Percentiles rank a stretch among this genome's conserved stretches.
phyloP scores from a whole-genome alignment of 441 rosid species.

The Bruguiera hainesii region DNA sequence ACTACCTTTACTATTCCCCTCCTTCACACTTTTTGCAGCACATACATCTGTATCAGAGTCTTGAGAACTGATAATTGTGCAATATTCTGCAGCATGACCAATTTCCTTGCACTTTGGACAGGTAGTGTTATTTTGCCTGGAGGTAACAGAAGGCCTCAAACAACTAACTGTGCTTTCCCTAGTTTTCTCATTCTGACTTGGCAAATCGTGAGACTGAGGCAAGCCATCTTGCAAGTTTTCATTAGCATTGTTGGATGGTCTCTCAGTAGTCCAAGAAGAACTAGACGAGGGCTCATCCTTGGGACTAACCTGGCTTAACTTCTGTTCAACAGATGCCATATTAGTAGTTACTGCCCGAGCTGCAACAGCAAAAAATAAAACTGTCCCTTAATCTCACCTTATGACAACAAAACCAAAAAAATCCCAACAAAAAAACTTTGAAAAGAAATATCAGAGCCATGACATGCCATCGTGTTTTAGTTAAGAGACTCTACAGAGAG shows the following conservation, averaged over 20 bases:
- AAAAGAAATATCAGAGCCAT: slow-evolving; percentile 3
- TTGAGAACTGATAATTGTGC: slow-evolving; percentile 34
- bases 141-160: slow-evolving; percentile 37
- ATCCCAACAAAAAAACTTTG: neutral
- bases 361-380: slow-evolving; percentile 29
- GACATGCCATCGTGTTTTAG: slow-evolving; percentile 5
- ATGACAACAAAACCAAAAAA: slow-evolving; percentile 5
- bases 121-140: slow-evolving; percentile 38
- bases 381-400: slow-evolving; percentile 10
- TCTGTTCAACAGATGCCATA: slow-evolving; percentile 43
- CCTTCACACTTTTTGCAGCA: slow-evolving; percentile 45
- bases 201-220: slow-evolving; percentile 47
- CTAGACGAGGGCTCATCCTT: slow-evolving; percentile 66
- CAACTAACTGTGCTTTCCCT: slow-evolving; percentile 46
- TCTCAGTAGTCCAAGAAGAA: slow-evolving; percentile 56
- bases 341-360: slow-evolving; percentile 43
- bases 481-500: slow-evolving; percentile 18
- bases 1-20: slow-evolving; percentile 48
- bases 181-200: slow-evolving; percentile 53
- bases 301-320: slow-evolving; percentile 39
- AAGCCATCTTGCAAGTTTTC: slow-evolving; percentile 54
- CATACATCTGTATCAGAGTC: slow-evolving; percentile 48
- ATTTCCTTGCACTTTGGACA: slow-evolving; percentile 55
- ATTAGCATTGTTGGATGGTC: slow-evolving; percentile 33
- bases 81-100: slow-evolving; percentile 59